Evolutionary conservation across 2,329 filamentous ascomycete genomes (phyloP).

Genomic region (Zymoseptoria brevis): DNA sequence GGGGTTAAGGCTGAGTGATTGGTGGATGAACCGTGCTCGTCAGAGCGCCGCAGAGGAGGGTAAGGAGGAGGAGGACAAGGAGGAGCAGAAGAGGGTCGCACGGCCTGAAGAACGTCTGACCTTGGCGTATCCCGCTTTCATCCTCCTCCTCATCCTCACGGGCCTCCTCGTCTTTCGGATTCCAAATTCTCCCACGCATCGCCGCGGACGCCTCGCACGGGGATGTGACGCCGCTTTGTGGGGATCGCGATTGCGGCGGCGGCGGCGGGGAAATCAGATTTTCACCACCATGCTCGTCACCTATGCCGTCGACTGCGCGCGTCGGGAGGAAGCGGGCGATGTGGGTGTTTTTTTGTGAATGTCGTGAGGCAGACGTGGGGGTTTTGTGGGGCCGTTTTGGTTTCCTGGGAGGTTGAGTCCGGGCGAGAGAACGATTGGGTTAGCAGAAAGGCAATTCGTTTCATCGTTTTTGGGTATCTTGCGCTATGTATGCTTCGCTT

Average conservation of each 20-base stretch:
- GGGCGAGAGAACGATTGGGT: too few relatives aligned
- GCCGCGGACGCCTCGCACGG: slow-evolving; percentile 39
- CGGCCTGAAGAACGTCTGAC: slow-evolving; percentile 52
- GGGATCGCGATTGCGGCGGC: slow-evolving; percentile 41
- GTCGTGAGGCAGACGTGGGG: slow-evolving; percentile 49
- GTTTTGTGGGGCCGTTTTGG: slow-evolving; percentile 42
- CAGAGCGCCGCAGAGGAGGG: too few relatives aligned
- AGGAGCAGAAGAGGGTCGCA: too few relatives aligned
- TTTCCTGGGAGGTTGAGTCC: slow-evolving; percentile 33
- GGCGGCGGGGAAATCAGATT: slow-evolving; percentile 55
- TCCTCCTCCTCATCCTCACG: slow-evolving; percentile 44
- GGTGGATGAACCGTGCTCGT: too few relatives aligned
- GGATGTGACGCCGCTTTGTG: slow-evolving; percentile 49
- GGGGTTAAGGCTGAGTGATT: too few relatives aligned
- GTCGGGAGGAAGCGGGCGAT: slow-evolving; percentile 44
- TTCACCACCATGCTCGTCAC: slow-evolving; percentile 54
- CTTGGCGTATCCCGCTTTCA: slow-evolving; percentile 48
- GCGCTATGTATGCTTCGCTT: background rate
- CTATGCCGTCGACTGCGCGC: slow-evolving; percentile 47
- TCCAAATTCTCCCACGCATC: slow-evolving; percentile 39
- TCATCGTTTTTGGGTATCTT: background rate
- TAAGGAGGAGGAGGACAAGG: too few relatives aligned
- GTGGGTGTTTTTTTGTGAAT: slow-evolving; percentile 53
- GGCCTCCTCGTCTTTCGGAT: too few relatives aligned
- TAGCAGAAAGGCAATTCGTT: too few relatives aligned